Percentiles rank a stretch among this genome's conserved stretches.
Conservation (phyloP, 805 yeast species). For the Debaryomyces prosopidis region DNA sequence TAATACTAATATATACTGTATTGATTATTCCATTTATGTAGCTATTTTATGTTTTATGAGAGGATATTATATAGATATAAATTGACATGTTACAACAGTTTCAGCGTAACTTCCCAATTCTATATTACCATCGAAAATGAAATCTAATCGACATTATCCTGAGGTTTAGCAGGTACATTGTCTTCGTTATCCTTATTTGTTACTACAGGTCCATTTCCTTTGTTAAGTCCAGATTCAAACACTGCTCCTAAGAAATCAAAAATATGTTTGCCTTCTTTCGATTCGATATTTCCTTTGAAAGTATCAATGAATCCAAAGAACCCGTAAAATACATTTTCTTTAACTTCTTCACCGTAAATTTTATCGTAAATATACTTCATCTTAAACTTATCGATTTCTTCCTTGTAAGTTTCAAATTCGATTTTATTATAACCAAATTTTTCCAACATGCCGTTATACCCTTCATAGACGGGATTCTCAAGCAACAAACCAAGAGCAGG, state of each 20-base stretch:
- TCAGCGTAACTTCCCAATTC: neutral
- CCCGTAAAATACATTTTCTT: conserved; percentile 85
- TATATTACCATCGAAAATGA: neutral
- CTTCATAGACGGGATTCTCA: conserved; percentile 90
- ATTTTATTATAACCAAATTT: conserved; percentile 78
- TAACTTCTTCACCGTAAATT: conserved; percentile 85
- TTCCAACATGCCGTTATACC: conserved; percentile 69
- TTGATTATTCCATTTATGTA: conserved; percentile 1
- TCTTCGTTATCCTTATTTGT: conserved; percentile 2
- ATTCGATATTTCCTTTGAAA: conserved; percentile 46
- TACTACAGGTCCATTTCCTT: conserved; percentile 4
- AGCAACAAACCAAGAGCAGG: conserved; percentile 91
- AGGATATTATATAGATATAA: no score
- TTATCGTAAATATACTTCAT: conserved; percentile 87
- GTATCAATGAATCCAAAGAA: conserved; percentile 90
- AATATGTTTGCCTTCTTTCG: conserved; percentile 55
- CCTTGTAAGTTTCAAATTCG: conserved; percentile 62
- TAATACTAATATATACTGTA: conserved; percentile 7
- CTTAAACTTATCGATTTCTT: conserved; percentile 83
- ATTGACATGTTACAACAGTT: neutral
- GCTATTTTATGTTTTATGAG: neutral
- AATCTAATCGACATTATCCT: conserved; percentile 17
- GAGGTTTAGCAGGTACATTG: conserved; percentile 8
- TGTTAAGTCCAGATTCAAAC: conserved; percentile 19
- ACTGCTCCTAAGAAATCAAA: conserved; percentile 58